Evolutionary conservation across 805 yeast genomes (phyloP), one percentile per base, ranked within the genome.

Genomic region (Kodamaea hsintzibuensis): DNA sequence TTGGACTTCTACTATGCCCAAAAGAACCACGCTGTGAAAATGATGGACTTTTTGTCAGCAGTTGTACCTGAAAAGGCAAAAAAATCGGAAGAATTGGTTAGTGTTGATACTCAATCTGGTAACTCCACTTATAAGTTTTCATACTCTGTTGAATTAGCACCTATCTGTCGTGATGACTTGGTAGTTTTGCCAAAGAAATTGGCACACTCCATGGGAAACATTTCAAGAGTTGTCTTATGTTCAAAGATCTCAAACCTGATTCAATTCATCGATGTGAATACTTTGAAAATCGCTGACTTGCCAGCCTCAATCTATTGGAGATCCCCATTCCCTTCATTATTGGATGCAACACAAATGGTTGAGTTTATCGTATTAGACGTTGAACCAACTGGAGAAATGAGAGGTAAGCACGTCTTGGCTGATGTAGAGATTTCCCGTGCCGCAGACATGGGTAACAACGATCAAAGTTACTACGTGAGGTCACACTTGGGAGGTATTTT

Each of bases 121-220:
- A 78, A 88, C 17, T 83, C 96, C 22, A 82, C 86, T 53, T 95
- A 90, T 76, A 95, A 95, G 75, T 95, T 93, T 69, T 81, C 98
- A 6, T 93, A 80, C 67, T 90, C 98, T 17, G 88, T 93, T 44
- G 99, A 95, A 73, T 85, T 95, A 61, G 96, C 89, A 1, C 99
- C 99, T 16, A 85, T 96, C 43, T 95, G 99, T 82, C 89, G 95
- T 71, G 99, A 95, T 67, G 99, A 96, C 69, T 78, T 95, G 62
- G 96, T 95, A 22, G 90, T 93, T 35, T 77, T 95, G 60, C 99
- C 99, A 30, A 86, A 87, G 68, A 88, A 86, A 66, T 71, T 93
- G 61, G 98, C 98, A 6, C 82, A 84, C 58, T 81, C 89, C 13
- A 68, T 90, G 74, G 97, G 98, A 53, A 86, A 86, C 67, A 88